A percentile compares a stretch with the other conserved stretches of the same genome.
These are phyloP conservation scores for Letharia columbiana DNA, from an alignment of 495 filamentous ascomycete species.

Conservation along the genomic window DNA sequence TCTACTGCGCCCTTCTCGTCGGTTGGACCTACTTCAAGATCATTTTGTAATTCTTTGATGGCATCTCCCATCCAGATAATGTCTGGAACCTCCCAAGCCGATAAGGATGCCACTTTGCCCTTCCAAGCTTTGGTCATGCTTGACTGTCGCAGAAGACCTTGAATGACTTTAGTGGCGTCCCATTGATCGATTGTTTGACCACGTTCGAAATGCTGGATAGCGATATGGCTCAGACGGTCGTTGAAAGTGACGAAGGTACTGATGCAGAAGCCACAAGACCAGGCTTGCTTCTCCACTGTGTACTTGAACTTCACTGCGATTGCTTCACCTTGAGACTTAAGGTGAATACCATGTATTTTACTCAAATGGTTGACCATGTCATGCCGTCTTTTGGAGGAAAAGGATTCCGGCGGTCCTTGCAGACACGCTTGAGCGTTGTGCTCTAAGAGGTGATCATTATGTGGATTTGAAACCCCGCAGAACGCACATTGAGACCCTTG, in stretches of 20 bases:
- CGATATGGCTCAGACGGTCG: conserved; percentile 12
- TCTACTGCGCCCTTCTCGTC: background rate
- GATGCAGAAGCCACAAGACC: conserved; percentile 14
- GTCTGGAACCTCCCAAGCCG: background rate
- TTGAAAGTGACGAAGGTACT: background rate
- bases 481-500: conserved; percentile 8
- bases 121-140: conserved; percentile 5
- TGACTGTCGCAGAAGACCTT: conserved; percentile 10
- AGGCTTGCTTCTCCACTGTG: conserved; percentile 2
- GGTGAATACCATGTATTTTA: background rate
- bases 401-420: background rate
- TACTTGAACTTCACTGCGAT: conserved; percentile 10
- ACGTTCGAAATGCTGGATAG: conserved; percentile 1
- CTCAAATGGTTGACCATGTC: conserved; percentile 9
- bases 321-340: background rate
- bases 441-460: background rate
- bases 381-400: background rate
- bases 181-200: conserved; percentile 6
- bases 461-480: conserved; percentile 6
- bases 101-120: background rate
- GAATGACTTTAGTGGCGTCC: conserved; percentile 9
- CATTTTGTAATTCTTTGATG: background rate
- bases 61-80: conserved; percentile 2
- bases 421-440: conserved; percentile 2
- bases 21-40: conserved; percentile 1